Evolutionary conservation across 768 basidiomycete genomes (phyloP).

Genomic region (Neoboletus magnificus): DNA sequence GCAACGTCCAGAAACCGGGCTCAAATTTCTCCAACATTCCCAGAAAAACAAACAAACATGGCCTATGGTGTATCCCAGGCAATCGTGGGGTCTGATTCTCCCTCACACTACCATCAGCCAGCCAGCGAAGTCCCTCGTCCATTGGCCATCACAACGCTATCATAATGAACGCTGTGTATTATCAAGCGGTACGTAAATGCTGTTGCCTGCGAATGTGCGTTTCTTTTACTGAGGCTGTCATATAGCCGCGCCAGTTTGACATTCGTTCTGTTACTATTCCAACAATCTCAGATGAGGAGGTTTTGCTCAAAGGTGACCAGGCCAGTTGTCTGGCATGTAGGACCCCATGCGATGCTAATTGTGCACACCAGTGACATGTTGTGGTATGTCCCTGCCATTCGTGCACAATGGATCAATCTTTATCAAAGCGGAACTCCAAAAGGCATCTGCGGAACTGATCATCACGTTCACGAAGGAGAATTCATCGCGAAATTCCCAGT

Average conservation of each 20-base stretch:
- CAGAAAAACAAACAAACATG: neutral
- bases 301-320: slow-evolving; percentile 53
- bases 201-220: neutral
- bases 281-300: slow-evolving; percentile 49
- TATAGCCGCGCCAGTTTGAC: slow-evolving; percentile 49
- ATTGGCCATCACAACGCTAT: neutral
- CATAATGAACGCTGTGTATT: slow-evolving; percentile 49
- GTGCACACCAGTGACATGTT: slow-evolving; percentile 34
- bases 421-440: slow-evolving; percentile 1
- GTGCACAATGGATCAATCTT: neutral
- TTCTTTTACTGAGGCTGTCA: neutral
- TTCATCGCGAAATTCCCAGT: slow-evolving; percentile 58
- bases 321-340: neutral
- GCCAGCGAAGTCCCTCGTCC: neutral
- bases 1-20: neutral
- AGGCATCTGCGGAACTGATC: slow-evolving; percentile 58
- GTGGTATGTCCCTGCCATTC: slow-evolving; percentile 28
- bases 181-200: slow-evolving; percentile 35
- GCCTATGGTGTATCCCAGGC: slow-evolving; percentile 12
- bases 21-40: neutral
- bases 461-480: slow-evolving; percentile 56
- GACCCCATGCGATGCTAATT: neutral
- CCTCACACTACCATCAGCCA: neutral
- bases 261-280: slow-evolving; percentile 52
- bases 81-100: neutral